Base-by-base conservation (phyloP, 768 basidiomycete species). In the Termitomyces sp. region DNA sequence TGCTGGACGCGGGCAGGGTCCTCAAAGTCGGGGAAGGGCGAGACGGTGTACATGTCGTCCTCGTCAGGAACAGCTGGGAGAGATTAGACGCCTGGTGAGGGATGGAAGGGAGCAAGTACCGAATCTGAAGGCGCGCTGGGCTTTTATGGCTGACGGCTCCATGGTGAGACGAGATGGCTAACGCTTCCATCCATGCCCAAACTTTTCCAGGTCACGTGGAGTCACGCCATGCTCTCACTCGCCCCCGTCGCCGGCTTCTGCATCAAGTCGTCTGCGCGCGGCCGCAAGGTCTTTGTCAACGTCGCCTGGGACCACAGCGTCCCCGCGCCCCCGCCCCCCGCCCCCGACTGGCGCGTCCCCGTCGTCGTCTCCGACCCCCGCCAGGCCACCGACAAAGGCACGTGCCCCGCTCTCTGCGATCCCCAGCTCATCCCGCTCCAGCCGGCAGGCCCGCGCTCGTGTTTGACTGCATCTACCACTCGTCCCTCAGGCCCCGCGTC, bases 231-330 rank as follows among this genome's bases (percentile, higher is more conserved):
- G n/a, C 69, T 80, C 51, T 62, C 67, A 44, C 80, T 88, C 59
- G 71, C 78, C 20, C 89, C 90, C 31, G 71, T 74, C 26, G 74
- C 90, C 29, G 89, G 86, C 5, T 91, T 90, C 68, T 89, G 88
- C 67, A 65, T 90, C 55, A 91, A 90, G 69, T 79, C 87, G 0
- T 65, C 75, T 18, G 72, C 78, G 0, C 65, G 79, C 4, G 36
- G 80, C 78, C 26, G 68, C 59, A 91, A 92, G 70, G 69, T 90
- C 34, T 92, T 92, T 67, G 71, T 90, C 31, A 92, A 92, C 64
- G 72, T 92, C 15, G 82, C 84, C 18, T 92, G 84, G 81, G 88
- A 88, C 56, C 20, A 71, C 10, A 79, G 84, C 58, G 81, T 91
- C 0, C 90, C 90, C 4, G 77, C 85, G 0, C 88, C 90, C 0